A percentile compares a stretch with the other conserved stretches of the same genome.
phyloP scores from a whole-genome alignment of 2,329 filamentous ascomycete genomes.

The Aureobasidium pullulans region DNA sequence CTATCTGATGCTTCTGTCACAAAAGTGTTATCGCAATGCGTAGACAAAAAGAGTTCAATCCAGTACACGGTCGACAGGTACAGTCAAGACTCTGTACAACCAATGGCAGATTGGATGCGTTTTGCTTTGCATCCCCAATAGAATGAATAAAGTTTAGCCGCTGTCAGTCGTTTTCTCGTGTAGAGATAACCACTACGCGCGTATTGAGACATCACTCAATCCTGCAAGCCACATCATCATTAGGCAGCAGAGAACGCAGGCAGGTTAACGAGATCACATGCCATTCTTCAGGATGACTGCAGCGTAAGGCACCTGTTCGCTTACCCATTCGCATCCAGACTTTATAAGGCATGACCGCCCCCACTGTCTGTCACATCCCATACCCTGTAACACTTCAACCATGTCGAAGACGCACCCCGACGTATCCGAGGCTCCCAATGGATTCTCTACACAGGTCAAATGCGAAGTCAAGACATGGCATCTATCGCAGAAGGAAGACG shows the following conservation, averaged over 20 bases:
- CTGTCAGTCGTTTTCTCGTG: no score
- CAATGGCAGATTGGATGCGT: no score
- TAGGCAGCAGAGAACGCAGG: background rate
- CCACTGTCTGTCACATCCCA: no score
- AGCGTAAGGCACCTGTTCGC: background rate
- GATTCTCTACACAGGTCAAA: background rate
- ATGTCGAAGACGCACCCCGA: background rate
- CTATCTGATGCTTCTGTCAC: background rate
- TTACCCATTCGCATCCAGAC: no score
- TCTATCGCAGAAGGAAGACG: background rate
- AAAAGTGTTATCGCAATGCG: no score
- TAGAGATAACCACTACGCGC: no score
- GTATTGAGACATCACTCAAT: background rate
- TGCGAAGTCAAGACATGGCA: constrained; percentile 6
- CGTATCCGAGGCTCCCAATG: background rate
- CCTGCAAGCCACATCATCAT: background rate
- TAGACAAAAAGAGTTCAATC: no score
- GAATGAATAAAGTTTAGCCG: no score
- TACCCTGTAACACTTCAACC: background rate
- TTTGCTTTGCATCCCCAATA: no score
- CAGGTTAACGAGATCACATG: background rate
- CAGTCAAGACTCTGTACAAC: no score
- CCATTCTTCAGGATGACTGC: background rate
- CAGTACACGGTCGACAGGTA: no score
- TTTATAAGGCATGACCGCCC: no score